A percentile compares a stretch with the other conserved stretches of the same genome.
phyloP scores from a whole-genome alignment of 805 yeast species.

The Starmerella sp. region DNA sequence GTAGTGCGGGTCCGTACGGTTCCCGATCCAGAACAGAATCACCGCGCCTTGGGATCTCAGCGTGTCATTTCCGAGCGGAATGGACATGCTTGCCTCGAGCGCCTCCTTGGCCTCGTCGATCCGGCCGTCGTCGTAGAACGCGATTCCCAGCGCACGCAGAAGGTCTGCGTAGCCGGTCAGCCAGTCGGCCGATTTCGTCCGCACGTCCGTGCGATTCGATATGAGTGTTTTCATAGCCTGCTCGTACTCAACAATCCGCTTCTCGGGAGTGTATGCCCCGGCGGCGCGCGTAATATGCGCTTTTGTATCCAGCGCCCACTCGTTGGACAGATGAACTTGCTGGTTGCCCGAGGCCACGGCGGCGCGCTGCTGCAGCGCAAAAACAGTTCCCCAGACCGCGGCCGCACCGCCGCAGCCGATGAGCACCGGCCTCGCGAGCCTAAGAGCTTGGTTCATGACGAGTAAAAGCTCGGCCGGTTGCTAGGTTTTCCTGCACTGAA shows the following conservation, averaged over 20 bases:
- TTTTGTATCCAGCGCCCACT: conserved; percentile 21
- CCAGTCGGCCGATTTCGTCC: conserved; percentile 24
- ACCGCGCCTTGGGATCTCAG: conserved; percentile 23
- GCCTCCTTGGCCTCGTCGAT: conserved; percentile 24
- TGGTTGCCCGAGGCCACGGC: conserved; percentile 1
- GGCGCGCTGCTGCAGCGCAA: conserved; percentile 15
- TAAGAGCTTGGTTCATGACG: conserved; percentile 3
- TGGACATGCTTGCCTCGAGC: conserved; percentile 22
- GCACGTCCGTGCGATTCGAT: conserved; percentile 17
- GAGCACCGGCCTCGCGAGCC: conserved; percentile 14
- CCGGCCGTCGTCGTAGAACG: conserved; percentile 11
- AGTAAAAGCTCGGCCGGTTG: background rate
- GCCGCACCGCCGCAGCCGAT: conserved; percentile 20
- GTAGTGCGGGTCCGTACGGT: background rate
- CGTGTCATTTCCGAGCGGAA: conserved; percentile 24
- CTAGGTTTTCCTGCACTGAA: too few species aligned
- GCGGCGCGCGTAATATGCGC: conserved; percentile 16
- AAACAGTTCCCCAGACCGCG: conserved; percentile 15
- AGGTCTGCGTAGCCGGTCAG: conserved; percentile 29
- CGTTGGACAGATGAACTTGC: conserved; percentile 13
- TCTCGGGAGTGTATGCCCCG: conserved; percentile 3
- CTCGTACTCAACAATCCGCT: conserved; percentile 16
- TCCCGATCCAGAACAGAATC: conserved; percentile 17
- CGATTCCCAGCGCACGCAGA: conserved; percentile 26
- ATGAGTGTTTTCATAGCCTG: conserved; percentile 23